Base-by-base conservation (phyloP, 2,329 filamentous ascomycete species). In the Talaromyces sp. region DNA sequence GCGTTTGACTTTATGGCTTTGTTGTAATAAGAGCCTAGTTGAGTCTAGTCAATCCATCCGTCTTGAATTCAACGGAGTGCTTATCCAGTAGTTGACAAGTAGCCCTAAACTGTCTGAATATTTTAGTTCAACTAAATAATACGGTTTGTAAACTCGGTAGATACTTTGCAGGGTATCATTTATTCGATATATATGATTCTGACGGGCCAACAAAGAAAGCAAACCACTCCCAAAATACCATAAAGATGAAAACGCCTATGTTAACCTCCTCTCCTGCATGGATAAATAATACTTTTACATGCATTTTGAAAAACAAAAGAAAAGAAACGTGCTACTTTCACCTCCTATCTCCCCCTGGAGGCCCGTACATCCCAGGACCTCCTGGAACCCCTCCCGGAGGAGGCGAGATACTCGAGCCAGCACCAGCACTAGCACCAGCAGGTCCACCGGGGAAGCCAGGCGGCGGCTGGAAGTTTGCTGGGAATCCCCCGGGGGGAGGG, bases 381-480 rank as follows among this genome's bases (percentile, higher is more conserved):
- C 70, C 70, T 43, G 68, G 67, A 24, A 46, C 24, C 11, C 63
- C 51, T 52, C 62, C 55, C 3, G 65, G 59, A 4, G 64, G 59
- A 7, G 64, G 65, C 43, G 55, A 55, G 29, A 55, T 46, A 35
- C 61, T 59, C 21, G 55, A 55, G 27, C 61, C 61, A 41, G 63
- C 14, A 63, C 32, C 67, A 72, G 71, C 51, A 70, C 70, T 7
- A 70, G 70, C 2, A 67, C 65, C 69, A 67, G 68, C 51, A 67
- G 69, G 41, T 77, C 26, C 6, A 27, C 26, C 26, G 3, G 70
- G 66, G 9, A 66, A 67, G 19, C 69, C 70, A 9, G 69, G 69
- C 29, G 71, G 69, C 35, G 79, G 77, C 62, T 81, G 69, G 59
- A 71, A 69, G n/a, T 75, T 77, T 26, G 77, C 77, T 5, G 76